Evolutionary conservation across 2,329 filamentous ascomycete species (phyloP).

Genomic region (Chalara sp.): DNA sequence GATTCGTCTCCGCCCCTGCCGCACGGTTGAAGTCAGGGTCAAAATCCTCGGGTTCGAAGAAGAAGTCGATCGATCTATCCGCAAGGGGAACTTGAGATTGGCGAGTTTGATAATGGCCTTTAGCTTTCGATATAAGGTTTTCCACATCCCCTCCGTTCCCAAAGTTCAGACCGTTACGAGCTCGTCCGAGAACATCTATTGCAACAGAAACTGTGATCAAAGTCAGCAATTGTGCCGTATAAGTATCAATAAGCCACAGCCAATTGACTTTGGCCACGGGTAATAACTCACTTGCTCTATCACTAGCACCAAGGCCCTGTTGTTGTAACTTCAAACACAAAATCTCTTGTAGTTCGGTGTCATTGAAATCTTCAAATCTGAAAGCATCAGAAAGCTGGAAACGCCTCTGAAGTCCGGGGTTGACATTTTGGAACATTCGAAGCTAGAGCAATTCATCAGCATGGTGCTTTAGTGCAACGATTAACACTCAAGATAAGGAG

Average conservation of each 20-base stretch:
- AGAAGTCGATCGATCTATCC: slow-evolving; percentile 10
- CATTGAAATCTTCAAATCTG: slow-evolving; percentile 60
- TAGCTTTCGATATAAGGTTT: slow-evolving; percentile 54
- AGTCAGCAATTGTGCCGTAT: not conserved
- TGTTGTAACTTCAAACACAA: slow-evolving; percentile 55
- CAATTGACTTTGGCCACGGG: too few relatives aligned
- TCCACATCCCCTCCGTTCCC: slow-evolving; percentile 72
- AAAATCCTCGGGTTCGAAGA: slow-evolving; percentile 38
- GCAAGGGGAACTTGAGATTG: slow-evolving; percentile 10
- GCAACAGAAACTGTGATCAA: slow-evolving; percentile 38
- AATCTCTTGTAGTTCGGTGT: slow-evolving; percentile 51
- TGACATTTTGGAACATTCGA: slow-evolving; percentile 66
- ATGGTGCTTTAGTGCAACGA: too few relatives aligned
- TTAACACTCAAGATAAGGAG: too few relatives aligned
- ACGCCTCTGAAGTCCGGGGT: slow-evolving; percentile 60
- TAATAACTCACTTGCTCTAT: slow-evolving; percentile 29
- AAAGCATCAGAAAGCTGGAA: slow-evolving; percentile 61
- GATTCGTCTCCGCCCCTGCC: slow-evolving; percentile 32
- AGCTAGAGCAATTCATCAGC: too few relatives aligned
- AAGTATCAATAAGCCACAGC: too few relatives aligned
- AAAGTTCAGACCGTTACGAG: slow-evolving; percentile 58
- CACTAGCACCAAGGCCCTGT: slow-evolving; percentile 45
- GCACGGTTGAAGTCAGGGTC: slow-evolving; percentile 44
- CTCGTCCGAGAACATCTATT: slow-evolving; percentile 52
- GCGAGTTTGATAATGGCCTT: slow-evolving; percentile 16